A percentile compares a stretch with the other conserved stretches of the same genome.
phyloP scores from a whole-genome alignment of 2,329 filamentous ascomycete genomes.

The Alternaria consortialis region DNA sequence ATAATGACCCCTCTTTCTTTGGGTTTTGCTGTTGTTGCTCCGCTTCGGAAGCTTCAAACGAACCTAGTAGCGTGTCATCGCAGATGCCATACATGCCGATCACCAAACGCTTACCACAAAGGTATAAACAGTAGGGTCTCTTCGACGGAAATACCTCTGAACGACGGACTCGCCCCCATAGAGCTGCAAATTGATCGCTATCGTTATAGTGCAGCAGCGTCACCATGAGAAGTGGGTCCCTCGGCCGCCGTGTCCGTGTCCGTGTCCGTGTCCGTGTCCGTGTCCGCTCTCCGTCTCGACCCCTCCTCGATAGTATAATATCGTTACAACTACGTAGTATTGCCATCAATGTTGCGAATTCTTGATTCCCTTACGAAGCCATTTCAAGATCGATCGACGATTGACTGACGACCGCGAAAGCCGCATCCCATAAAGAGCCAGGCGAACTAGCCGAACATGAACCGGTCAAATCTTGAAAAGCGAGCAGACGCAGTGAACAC shows the following conservation, averaged over 20 bases:
- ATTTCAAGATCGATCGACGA: background rate
- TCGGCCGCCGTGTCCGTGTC: slow-evolving; percentile 5
- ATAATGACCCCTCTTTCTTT: background rate
- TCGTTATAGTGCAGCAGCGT: background rate
- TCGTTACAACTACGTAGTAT: background rate
- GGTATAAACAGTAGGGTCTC: too few relatives aligned
- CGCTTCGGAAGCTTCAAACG: too few relatives aligned
- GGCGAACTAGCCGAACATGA: background rate
- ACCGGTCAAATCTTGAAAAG: background rate
- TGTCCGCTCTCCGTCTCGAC: background rate
- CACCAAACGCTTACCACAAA: too few relatives aligned
- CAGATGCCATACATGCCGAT: too few relatives aligned
- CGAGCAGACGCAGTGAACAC: background rate
- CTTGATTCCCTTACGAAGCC: background rate
- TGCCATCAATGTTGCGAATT: background rate
- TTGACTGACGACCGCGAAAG: background rate
- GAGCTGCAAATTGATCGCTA: background rate
- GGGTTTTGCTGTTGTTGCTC: too few relatives aligned
- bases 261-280: slow-evolving; percentile 4
- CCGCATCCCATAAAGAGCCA: background rate
- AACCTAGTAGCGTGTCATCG: too few relatives aligned
- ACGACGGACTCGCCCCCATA: too few relatives aligned
- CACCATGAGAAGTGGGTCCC: background rate
- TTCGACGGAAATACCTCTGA: too few relatives aligned
- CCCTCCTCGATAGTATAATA: background rate